Conservation (phyloP, 345 rosid species). For the Eucalyptus tenuipes region DNA sequence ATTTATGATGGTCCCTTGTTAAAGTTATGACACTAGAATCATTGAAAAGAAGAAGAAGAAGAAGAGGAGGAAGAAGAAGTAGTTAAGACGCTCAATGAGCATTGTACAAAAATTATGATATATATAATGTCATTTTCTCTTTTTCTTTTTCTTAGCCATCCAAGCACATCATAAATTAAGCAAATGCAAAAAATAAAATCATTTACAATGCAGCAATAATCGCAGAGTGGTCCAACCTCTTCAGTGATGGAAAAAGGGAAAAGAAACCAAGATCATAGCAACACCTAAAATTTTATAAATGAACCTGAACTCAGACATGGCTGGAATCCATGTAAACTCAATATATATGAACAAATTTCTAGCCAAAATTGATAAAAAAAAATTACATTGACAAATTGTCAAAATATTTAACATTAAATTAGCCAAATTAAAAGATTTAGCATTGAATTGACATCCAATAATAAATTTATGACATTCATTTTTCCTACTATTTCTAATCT, state of each 20-base stretch:
- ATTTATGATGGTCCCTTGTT: too few relatives aligned
- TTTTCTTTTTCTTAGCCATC: neutral
- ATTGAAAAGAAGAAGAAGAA: too few relatives aligned
- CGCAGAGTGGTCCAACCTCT: neutral
- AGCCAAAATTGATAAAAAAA: neutral
- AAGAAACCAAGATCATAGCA: neutral
- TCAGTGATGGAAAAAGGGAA: neutral
- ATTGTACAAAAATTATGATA: too few relatives aligned
- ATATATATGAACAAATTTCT: neutral
- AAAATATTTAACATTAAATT: neutral
- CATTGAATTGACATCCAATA: neutral
- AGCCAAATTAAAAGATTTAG: neutral
- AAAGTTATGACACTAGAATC: too few relatives aligned
- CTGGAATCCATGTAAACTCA: neutral
- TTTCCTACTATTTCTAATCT: neutral
- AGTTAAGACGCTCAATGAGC: too few relatives aligned
- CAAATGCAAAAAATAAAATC: neutral
- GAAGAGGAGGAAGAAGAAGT: too few relatives aligned
- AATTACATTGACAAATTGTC: neutral
- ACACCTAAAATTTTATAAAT: neutral
- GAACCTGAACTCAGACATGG: neutral
- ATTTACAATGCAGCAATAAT: neutral
- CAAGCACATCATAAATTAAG: neutral
- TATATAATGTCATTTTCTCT: neutral
- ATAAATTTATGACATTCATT: neutral